Evolutionary conservation across 148 eudicot species (phyloP).

Genomic region (Fagopyrum homotropicum): DNA sequence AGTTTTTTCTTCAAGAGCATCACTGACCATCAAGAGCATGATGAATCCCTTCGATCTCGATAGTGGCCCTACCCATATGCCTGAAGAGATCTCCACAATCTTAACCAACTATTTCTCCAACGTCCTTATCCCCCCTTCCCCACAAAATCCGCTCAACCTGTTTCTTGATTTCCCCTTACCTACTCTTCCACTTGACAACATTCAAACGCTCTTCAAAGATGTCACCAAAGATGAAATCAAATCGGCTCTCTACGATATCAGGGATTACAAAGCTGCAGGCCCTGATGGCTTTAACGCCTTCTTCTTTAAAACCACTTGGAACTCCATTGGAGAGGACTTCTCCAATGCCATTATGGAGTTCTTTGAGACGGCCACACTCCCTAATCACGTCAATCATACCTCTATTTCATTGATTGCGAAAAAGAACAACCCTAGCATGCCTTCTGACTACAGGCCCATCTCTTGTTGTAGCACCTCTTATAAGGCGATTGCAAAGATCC

Average conservation of each 20-base stretch:
- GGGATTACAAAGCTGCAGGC: neutral
- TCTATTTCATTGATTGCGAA: neutral
- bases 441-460: neutral
- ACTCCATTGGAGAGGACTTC: neutral
- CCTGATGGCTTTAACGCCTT: neutral
- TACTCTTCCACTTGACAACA: neutral
- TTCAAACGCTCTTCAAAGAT: neutral
- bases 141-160: neutral
- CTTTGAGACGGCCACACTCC: neutral
- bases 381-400: neutral
- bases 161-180: neutral
- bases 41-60: neutral
- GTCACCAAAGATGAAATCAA: neutral
- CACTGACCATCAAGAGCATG: no score
- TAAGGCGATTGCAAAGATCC: neutral
- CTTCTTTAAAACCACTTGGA: neutral
- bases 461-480: neutral
- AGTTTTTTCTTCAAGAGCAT: neutral
- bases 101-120: no score
- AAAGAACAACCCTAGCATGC: neutral
- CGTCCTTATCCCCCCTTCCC: neutral
- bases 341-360: neutral
- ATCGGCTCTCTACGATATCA: neutral
- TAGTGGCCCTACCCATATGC: neutral
- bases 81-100: no score